phyloP scores from a whole-genome alignment of 2,329 filamentous ascomycete species.

The Ascochyta koolunga region DNA sequence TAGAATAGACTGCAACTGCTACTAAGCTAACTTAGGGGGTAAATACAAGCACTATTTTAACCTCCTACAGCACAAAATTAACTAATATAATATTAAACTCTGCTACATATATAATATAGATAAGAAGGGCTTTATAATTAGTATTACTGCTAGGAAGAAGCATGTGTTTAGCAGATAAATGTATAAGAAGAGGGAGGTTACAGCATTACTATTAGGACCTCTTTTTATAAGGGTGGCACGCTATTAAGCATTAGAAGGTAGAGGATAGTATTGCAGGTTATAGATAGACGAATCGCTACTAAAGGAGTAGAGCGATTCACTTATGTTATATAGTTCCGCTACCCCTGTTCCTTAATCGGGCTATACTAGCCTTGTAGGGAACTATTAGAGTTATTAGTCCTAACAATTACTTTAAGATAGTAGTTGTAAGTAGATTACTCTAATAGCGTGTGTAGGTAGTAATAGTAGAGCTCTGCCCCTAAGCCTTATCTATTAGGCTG shows the following conservation, averaged over 20 bases:
- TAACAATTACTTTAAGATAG: too few species aligned
- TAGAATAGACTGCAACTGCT: conserved; percentile 19
- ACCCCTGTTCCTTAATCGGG: too few species aligned
- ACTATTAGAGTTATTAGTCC: too few species aligned
- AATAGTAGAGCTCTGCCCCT: not conserved
- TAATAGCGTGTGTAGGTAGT: not conserved
- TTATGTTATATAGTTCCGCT: too few species aligned
- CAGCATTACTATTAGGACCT: not conserved
- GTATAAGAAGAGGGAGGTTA: not conserved
- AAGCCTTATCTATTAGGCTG: not conserved
- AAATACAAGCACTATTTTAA: too few species aligned
- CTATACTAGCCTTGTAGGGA: too few species aligned
- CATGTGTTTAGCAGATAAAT: too few species aligned
- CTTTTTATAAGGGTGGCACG: too few species aligned
- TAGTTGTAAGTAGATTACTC: not conserved
- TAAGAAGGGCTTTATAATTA: not conserved
- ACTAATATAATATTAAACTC: not conserved
- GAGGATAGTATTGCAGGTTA: too few species aligned
- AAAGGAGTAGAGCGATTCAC: too few species aligned
- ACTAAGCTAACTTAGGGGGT: conserved; percentile 20
- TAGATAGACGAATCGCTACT: too few species aligned
- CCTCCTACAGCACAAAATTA: not conserved
- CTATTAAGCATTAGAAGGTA: too few species aligned
- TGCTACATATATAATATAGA: not conserved
- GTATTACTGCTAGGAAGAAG: not conserved